phyloP scores from a whole-genome alignment of 2,329 filamentous ascomycete species.

The Pestalotiopsis sp. region DNA sequence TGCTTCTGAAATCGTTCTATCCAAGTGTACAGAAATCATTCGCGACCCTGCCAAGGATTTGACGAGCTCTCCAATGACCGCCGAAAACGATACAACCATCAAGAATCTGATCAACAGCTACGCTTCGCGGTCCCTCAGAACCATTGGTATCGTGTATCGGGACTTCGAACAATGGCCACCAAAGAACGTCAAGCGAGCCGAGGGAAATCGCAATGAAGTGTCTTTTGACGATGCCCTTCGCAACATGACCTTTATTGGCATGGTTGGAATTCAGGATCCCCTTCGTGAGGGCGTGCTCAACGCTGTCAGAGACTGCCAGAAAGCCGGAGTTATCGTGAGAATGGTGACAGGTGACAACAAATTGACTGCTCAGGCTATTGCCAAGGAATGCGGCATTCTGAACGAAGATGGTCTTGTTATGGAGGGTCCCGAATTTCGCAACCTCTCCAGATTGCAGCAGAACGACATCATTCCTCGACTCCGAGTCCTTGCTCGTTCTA shows the following conservation, averaged over 20 bases:
- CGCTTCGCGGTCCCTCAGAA: slow-evolving; percentile 78
- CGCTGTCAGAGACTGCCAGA: slow-evolving; percentile 73
- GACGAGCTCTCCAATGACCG: slow-evolving; percentile 46
- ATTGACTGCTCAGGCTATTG: slow-evolving; percentile 77
- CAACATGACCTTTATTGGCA: slow-evolving; percentile 68
- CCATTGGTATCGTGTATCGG: slow-evolving; percentile 81
- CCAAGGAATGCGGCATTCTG: slow-evolving; percentile 76
- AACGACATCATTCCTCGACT: slow-evolving; percentile 69
- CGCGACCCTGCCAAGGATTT: slow-evolving; percentile 50
- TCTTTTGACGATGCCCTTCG: slow-evolving; percentile 69
- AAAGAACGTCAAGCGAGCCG: slow-evolving; percentile 55
- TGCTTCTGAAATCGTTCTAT: slow-evolving; percentile 66
- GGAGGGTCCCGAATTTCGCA: slow-evolving; percentile 79
- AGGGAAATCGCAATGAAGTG: slow-evolving; percentile 61
- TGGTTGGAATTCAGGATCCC: slow-evolving; percentile 83
- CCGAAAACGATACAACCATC: slow-evolving; percentile 59
- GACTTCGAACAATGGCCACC: slow-evolving; percentile 89
- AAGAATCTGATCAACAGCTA: slow-evolving; percentile 75
- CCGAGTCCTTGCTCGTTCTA: slow-evolving; percentile 74
- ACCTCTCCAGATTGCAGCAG: slow-evolving; percentile 67
- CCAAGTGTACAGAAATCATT: slow-evolving; percentile 55
- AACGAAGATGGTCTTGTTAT: slow-evolving; percentile 70
- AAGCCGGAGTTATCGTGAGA: slow-evolving; percentile 76
- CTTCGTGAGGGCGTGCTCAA: slow-evolving; percentile 75
- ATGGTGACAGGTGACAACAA: slow-evolving; percentile 89